Conservation (phyloP, 179 eudicot genomes). For the Spergularia azorica region DNA sequence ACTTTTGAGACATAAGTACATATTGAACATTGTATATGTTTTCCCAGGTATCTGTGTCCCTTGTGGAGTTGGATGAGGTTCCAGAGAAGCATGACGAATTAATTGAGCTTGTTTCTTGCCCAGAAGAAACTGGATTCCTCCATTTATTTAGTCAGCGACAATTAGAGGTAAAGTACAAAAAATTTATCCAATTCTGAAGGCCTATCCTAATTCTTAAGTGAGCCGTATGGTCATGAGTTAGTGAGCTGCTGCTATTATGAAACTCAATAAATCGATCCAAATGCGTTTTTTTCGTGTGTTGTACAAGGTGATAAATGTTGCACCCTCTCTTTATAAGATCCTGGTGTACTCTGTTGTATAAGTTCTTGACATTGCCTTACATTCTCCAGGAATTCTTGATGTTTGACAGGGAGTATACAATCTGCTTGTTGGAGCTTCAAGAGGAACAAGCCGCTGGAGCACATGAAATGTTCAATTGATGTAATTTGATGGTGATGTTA, state of each 20-base stretch:
- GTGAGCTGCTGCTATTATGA: no score
- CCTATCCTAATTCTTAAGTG: not conserved
- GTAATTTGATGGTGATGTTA: not conserved
- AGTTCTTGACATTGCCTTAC: not conserved
- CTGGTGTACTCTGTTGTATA: not conserved
- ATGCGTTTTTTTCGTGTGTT: no score
- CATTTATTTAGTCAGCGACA: slow-evolving; percentile 84
- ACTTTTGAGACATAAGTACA: not conserved
- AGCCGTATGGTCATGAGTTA: not conserved
- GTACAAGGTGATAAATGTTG: no score
- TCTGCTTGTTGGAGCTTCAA: slow-evolving; percentile 62
- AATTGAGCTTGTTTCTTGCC: slow-evolving; percentile 73
- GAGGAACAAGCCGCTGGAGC: slow-evolving; percentile 34
- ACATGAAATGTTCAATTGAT: slow-evolving; percentile 21
- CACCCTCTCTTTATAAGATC: not conserved
- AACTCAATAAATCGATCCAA: no score
- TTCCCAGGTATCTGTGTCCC: slow-evolving; percentile 74
- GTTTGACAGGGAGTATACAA: slow-evolving; percentile 79
- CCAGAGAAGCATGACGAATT: slow-evolving; percentile 67
- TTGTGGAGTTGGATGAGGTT: slow-evolving; percentile 65
- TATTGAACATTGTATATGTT: not conserved
- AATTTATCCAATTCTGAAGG: not conserved
- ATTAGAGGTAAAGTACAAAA: slow-evolving; percentile 60
- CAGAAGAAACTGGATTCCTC: slow-evolving; percentile 66
- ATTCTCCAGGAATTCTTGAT: slow-evolving; percentile 70